These are phyloP conservation scores for Talaromyces thailandensis DNA, from an alignment of 495 filamentous ascomycete genomes.

Conservation along the genomic window DNA sequence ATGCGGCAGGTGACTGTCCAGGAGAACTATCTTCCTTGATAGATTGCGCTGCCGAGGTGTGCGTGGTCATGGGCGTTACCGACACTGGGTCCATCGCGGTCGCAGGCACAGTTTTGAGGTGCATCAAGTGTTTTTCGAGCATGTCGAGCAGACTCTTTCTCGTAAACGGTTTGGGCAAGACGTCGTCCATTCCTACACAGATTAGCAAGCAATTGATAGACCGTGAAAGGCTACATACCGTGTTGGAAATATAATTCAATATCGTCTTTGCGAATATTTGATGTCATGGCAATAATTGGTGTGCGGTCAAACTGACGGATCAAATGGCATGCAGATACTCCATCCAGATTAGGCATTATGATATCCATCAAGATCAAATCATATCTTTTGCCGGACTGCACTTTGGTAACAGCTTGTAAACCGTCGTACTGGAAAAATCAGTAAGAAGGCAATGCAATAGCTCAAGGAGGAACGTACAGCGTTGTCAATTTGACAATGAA, in stretches of 20 bases:
- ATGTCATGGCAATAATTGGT: conserved; percentile 97
- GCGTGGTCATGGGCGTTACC: conserved; percentile 39
- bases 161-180: conserved; percentile 94
- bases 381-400: conserved; percentile 73
- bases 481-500: conserved; percentile 81
- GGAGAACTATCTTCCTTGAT: conserved; percentile 81
- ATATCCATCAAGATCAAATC: conserved; percentile 98
- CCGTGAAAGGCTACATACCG: conserved; percentile 43
- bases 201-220: neutral
- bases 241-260: conserved; percentile 96
- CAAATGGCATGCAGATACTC: conserved; percentile 86
- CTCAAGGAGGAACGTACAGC: conserved; percentile 55
- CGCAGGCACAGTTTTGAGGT: conserved; percentile 54
- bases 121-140: conserved; percentile 79
- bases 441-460: neutral
- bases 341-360: conserved; percentile 95
- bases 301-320: conserved; percentile 85
- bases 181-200: conserved; percentile 89
- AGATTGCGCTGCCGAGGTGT: conserved; percentile 47
- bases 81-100: conserved; percentile 21
- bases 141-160: conserved; percentile 88
- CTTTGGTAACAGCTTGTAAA: conserved; percentile 85
- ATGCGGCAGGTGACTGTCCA: conserved; percentile 62
- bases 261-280: conserved; percentile 94
- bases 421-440: conserved; percentile 61